Percentiles rank a stretch among this genome's conserved stretches.
These are phyloP conservation scores for Chytriomyces sp. DNA, from an alignment of 192 early-diverging fungal genomes.

Conservation along the genomic window DNA sequence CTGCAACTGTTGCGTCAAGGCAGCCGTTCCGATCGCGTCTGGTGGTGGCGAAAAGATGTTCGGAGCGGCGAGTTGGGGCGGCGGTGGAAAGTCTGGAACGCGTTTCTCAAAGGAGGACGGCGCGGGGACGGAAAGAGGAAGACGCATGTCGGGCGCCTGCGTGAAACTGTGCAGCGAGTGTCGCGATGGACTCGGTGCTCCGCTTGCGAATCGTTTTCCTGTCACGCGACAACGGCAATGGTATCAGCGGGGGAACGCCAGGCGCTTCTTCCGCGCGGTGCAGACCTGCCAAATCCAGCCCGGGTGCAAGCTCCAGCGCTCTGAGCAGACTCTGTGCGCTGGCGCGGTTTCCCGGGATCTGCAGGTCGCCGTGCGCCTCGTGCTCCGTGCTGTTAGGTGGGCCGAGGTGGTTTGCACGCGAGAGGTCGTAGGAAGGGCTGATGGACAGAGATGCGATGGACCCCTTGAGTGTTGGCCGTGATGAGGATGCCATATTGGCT, in stretches of 20 bases:
- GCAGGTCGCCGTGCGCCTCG: background rate
- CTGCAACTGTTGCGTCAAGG: no score
- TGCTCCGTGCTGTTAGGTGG: background rate
- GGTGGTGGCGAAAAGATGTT: no score
- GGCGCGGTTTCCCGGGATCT: background rate
- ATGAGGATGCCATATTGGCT: background rate
- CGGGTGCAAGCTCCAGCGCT: background rate
- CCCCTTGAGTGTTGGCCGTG: background rate
- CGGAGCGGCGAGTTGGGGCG: no score
- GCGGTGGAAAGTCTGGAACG: no score
- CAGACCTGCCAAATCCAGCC: background rate
- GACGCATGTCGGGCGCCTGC: no score
- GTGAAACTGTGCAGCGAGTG: no score
- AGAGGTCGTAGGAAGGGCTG: background rate
- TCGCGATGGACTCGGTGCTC: background rate
- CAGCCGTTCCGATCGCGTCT: no score
- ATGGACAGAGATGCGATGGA: background rate
- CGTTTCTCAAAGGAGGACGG: no score
- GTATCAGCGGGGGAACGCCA: no score
- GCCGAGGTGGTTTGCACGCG: constrained; percentile 5
- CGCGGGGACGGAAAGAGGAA: no score
- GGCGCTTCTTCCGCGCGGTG: no score
- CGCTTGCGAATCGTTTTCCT: background rate
- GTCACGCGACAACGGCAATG: background rate
- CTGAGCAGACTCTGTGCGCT: background rate